Conservation (phyloP, 306 rosid species). For the Medicago truncatula region DNA sequence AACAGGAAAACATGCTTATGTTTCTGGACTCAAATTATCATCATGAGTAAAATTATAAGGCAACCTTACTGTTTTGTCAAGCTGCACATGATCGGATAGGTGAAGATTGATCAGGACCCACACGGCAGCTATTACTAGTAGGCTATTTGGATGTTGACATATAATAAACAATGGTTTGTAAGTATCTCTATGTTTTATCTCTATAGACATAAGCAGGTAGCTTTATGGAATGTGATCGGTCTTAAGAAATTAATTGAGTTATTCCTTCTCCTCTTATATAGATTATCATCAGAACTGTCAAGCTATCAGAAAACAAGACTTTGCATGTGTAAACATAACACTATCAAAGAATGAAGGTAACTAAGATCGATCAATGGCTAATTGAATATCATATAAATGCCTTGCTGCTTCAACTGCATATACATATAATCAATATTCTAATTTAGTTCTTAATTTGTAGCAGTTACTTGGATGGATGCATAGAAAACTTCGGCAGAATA, state of each 20-base stretch:
- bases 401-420: not conserved
- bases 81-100: constrained; percentile 42
- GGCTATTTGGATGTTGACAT: constrained; percentile 60
- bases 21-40: not conserved
- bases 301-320: constrained; percentile 43
- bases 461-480: constrained; percentile 96
- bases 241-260: constrained; percentile 37
- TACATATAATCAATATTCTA: not conserved
- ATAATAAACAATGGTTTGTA: constrained; percentile 57
- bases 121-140: constrained; percentile 45
- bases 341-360: constrained; percentile 68
- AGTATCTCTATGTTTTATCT: constrained; percentile 61
- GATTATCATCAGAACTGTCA: constrained; percentile 21
- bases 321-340: constrained; percentile 25
- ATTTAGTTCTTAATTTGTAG: constrained; percentile 33
- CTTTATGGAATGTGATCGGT: constrained; percentile 37
- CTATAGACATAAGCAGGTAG: constrained; percentile 23
- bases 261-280: constrained; percentile 22
- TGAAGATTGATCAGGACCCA: constrained; percentile 52
- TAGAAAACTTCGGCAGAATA: constrained; percentile 79
- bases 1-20: too few species aligned
- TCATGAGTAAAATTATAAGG: not conserved
- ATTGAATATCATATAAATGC: not conserved
- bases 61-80: not conserved
- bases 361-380: not conserved